phyloP scores from a whole-genome alignment of 2,329 filamentous ascomycete genomes.

The Colletotrichum orbiculare region DNA sequence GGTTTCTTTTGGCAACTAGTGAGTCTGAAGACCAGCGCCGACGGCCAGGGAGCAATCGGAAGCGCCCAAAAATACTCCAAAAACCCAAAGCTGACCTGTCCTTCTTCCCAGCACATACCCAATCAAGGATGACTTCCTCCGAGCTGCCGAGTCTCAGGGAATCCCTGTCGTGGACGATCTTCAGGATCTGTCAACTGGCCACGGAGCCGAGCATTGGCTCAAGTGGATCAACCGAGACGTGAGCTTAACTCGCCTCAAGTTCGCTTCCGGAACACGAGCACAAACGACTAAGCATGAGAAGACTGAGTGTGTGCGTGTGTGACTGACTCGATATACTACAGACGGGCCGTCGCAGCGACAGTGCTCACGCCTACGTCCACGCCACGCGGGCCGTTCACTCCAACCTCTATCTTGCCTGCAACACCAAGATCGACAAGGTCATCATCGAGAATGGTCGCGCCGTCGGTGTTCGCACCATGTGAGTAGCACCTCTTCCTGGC shows the following conservation, averaged over 20 bases:
- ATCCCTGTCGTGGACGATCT: conserved; percentile 81
- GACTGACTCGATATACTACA: conserved; percentile 42
- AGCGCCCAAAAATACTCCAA: neutral
- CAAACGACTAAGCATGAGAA: no score
- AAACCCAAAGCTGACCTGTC: conserved; percentile 12
- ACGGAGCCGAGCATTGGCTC: conserved; percentile 84
- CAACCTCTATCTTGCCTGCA: conserved; percentile 78
- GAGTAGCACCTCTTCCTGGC: conserved; percentile 33
- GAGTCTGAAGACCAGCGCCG: conserved; percentile 22
- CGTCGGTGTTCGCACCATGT: conserved; percentile 76
- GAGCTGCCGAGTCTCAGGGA: conserved; percentile 77
- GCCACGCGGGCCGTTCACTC: conserved; percentile 76
- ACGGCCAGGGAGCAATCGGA: neutral
- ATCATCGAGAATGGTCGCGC: conserved; percentile 79
- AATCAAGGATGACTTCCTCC: conserved; percentile 83
- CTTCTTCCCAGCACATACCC: conserved; percentile 70
- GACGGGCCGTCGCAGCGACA: conserved; percentile 79
- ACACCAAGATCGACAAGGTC: conserved; percentile 83
- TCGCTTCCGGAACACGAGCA: neutral
- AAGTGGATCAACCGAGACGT: conserved; percentile 84
- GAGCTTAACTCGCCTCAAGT: conserved; percentile 37
- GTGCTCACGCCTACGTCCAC: conserved; percentile 82
- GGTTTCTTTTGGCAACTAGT: conserved; percentile 82
- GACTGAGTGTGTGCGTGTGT: no score
- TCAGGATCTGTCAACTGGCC: conserved; percentile 75